phyloP scores from a whole-genome alignment of 2,329 filamentous ascomycete species.

The Pseudocercospora pini-densiflorae region DNA sequence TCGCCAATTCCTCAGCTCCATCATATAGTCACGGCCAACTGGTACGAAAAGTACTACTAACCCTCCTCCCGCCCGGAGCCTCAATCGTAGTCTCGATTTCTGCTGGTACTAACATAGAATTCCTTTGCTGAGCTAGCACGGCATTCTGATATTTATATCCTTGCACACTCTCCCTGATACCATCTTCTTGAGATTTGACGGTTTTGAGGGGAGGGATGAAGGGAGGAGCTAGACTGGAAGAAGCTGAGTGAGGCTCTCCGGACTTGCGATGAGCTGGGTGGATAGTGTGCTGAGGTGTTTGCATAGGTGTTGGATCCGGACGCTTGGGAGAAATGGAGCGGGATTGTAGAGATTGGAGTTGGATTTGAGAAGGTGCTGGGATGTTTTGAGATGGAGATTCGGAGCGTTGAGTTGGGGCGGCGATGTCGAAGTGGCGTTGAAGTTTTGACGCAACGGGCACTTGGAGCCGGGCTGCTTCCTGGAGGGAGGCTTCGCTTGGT shows the following conservation, averaged over 20 bases:
- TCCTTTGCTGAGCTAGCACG: not conserved
- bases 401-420: not conserved
- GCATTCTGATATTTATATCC: not conserved
- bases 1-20: not conserved
- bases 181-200: not conserved
- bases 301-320: not conserved
- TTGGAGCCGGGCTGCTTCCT: constrained; percentile 1
- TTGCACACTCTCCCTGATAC: not conserved
- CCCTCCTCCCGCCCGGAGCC: not conserved
- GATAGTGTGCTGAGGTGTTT: not conserved
- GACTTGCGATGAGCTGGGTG: not conserved
- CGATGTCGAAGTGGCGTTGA: constrained; percentile 3
- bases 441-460: not conserved
- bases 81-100: constrained; percentile 9
- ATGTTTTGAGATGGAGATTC: not conserved
- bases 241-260: not conserved
- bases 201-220: not conserved
- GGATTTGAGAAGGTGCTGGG: not conserved
- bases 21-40: constrained; percentile 9
- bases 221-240: not conserved
- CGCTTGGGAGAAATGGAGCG: not conserved
- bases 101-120: not conserved
- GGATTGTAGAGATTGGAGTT: not conserved
- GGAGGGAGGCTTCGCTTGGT: not conserved
- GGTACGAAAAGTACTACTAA: constrained; percentile 3